Percentiles rank a stretch among this genome's conserved stretches.
Conservation (phyloP, 345 rosid species). For the Trapa incisa region DNA sequence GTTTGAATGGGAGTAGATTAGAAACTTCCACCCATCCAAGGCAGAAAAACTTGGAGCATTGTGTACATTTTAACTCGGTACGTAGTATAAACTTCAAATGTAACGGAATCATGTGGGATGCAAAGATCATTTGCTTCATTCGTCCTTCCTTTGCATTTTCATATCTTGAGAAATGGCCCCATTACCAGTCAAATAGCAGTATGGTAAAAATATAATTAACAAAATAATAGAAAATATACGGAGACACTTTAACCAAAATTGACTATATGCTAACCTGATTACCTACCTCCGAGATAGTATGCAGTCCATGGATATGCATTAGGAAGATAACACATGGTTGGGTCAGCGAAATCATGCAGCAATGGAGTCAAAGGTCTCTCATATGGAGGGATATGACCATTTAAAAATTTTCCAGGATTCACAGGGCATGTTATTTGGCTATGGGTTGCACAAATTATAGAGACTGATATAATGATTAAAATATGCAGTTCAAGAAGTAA, state of each 20-base stretch:
- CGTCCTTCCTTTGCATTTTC: constrained; percentile 36
- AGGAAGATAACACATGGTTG: constrained; percentile 24
- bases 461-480: no score
- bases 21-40: no score
- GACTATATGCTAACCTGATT: background rate
- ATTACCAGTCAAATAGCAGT: constrained; percentile 35
- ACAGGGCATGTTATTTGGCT: constrained; percentile 42
- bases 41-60: no score
- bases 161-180: constrained; percentile 54
- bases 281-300: constrained; percentile 31
- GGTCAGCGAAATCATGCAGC: constrained; percentile 22
- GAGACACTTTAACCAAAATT: background rate
- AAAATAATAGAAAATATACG: background rate
- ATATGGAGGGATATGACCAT: constrained; percentile 24
- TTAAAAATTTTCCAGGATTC: constrained; percentile 22
- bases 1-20: no score
- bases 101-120: background rate
- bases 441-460: constrained; percentile 24
- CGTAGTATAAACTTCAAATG: background rate
- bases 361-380: constrained; percentile 26
- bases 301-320: constrained; percentile 19
- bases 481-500: background rate
- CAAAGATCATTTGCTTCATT: background rate
- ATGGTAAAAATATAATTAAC: constrained; percentile 7
- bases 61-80: no score